These are phyloP conservation scores for Chlorella sorokiniana DNA, from an alignment of 139 green algal species.

Conservation along the genomic window DNA sequence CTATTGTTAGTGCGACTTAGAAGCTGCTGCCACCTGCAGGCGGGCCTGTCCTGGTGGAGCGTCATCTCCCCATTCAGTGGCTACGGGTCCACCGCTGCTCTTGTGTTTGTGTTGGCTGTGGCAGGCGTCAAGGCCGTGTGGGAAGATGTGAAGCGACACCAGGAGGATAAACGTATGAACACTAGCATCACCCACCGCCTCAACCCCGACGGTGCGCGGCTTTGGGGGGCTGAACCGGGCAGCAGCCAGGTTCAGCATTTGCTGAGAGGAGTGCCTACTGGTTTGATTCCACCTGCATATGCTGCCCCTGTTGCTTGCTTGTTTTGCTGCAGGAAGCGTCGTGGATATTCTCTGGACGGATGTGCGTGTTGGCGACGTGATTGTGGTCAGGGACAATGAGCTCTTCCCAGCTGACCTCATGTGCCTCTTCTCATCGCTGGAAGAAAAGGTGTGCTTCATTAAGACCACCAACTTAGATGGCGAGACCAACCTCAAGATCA, in stretches of 20 bases:
- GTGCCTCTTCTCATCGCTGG: constrained; percentile 64
- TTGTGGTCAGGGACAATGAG: constrained; percentile 76
- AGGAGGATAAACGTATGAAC: constrained; percentile 65
- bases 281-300: not conserved
- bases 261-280: not conserved
- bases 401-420: constrained; percentile 87
- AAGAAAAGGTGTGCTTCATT: constrained; percentile 71
- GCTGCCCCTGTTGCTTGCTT: not conserved
- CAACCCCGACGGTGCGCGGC: constrained; percentile 49
- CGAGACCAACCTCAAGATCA: constrained; percentile 96
- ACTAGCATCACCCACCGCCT: constrained; percentile 59
- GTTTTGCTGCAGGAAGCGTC: constrained; percentile 37
- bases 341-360: constrained; percentile 57
- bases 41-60: constrained; percentile 57
- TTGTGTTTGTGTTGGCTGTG: constrained; percentile 70
- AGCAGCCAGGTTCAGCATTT: not conserved
- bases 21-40: constrained; percentile 29
- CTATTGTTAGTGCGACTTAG: too few relatives aligned
- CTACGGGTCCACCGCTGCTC: constrained; percentile 53
- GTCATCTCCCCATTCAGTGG: constrained; percentile 60
- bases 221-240: too few relatives aligned
- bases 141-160: constrained; percentile 68
- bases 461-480: constrained; percentile 87
- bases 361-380: constrained; percentile 76
- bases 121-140: constrained; percentile 62